Evolutionary conservation across 2,329 filamentous ascomycete genomes (phyloP), one percentile per base, ranked within the genome.

Genomic region (Calonectria pteridis): DNA sequence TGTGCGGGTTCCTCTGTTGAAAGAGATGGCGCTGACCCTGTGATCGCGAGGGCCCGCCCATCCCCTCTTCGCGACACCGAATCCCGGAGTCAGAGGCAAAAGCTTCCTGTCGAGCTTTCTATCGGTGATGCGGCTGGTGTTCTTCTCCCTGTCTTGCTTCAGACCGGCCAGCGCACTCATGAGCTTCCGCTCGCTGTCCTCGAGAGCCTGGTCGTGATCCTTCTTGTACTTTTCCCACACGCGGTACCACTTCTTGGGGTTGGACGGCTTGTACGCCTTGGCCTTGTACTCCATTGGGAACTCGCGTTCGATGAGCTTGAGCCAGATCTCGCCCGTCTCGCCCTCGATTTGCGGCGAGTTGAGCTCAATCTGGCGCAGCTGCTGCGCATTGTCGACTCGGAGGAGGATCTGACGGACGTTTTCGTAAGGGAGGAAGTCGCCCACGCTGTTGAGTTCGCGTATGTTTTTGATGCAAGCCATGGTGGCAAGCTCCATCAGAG

Each of bases 331-430:
- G 26, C 87, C 89, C 49, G 92, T 92, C 70, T 94, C 88, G 46
- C 91, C 91, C 74, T 90, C 88, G 66, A 98, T 89, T 76, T 98
- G 94, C 0, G 95, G 94, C 6, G 93, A 96, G 81, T 92, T 92
- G 65, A 89, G 75, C 85, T 98, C 96, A 72, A 98, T 89, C 71
- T 89, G 81, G 79, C 91, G 93, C 37, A 98, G 91, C 82, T 98
- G 95, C 55, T 89, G 85, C 1, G 95, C 92, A 76, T 90, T 93
- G 68, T 94, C 91, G 70, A 98, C 87, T 71, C 92, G 93, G 66
- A 90, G 81, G 37, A 98, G 91, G 50, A 98, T 90, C 1, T 91
- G 89, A 10, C 89, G 88, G 66, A 94, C 89, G 9, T 81, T 80
- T 29, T 89, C 84, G 84, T 93, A 95, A 4, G 93, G 91, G 49